Conservation (phyloP, 2,329 filamentous ascomycete genomes). For the Huntiella bhutanensis region DNA sequence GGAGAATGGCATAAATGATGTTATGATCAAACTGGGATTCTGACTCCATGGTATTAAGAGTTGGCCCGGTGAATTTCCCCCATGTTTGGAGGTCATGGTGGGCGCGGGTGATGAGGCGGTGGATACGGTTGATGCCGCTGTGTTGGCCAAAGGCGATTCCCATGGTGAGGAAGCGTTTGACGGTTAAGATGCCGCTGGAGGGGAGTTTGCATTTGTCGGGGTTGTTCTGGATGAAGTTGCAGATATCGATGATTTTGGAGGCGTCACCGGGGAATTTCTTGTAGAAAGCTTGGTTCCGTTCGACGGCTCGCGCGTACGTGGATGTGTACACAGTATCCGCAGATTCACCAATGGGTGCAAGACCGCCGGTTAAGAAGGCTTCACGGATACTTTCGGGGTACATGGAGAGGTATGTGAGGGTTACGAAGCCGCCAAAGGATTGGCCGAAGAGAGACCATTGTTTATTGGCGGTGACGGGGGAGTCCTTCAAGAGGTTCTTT, state of each 20-base stretch:
- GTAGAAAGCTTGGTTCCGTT: constrained; percentile 66
- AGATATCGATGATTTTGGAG: constrained; percentile 44
- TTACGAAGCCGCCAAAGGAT: constrained; percentile 80
- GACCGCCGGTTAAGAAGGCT: constrained; percentile 66
- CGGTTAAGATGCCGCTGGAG: constrained; percentile 52
- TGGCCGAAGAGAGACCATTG: constrained; percentile 81
- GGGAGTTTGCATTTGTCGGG: constrained; percentile 33
- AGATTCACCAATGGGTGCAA: constrained; percentile 54
- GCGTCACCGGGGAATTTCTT: constrained; percentile 69
- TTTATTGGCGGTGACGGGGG: constrained; percentile 22
- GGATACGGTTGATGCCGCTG: constrained; percentile 57
- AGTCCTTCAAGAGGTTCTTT: constrained; percentile 42
- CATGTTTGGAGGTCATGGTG: constrained; percentile 57
- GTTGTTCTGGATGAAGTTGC: constrained; percentile 42
- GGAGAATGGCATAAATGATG: constrained; percentile 69
- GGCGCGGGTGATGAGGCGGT: constrained; percentile 52
- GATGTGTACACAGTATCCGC: constrained; percentile 59
- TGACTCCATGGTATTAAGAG: constrained; percentile 48
- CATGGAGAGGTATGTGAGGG: constrained; percentile 65
- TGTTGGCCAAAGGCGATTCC: constrained; percentile 65
- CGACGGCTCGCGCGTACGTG: constrained; percentile 43
- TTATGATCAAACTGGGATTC: constrained; percentile 53
- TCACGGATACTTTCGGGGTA: constrained; percentile 62
- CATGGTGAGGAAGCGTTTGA: constrained; percentile 55
- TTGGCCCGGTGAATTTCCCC: constrained; percentile 54